Percentiles rank a stretch among this genome's conserved stretches.
These are phyloP conservation scores for Aspergillus nidulans DNA, from an alignment of 495 filamentous ascomycete species.

Conservation along the genomic window DNA sequence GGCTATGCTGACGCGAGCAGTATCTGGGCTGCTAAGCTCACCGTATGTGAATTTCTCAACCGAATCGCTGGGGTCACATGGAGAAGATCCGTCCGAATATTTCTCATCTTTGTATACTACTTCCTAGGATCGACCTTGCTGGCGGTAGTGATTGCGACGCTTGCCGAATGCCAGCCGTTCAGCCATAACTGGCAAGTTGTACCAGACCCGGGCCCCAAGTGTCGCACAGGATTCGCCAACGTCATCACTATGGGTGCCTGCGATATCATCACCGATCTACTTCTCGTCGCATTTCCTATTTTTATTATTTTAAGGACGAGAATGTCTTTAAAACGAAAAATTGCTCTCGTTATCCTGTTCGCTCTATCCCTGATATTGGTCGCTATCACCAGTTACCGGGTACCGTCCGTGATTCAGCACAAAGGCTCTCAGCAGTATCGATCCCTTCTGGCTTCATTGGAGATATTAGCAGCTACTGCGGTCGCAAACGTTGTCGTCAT, in stretches of 20 bases:
- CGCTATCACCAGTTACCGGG: conserved; percentile 68
- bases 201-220: conserved; percentile 81
- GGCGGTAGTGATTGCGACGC: conserved; percentile 71
- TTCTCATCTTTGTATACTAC: conserved; percentile 64
- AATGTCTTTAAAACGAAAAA: conserved; percentile 64
- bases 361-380: conserved; percentile 74
- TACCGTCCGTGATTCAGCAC: conserved; percentile 62
- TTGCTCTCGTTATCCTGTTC: conserved; percentile 68
- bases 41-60: conserved; percentile 85
- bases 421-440: conserved; percentile 67
- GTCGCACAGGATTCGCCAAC: conserved; percentile 78
- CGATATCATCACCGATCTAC: conserved; percentile 82
- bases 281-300: conserved; percentile 83
- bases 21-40: conserved; percentile 88
- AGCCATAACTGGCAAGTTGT: conserved; percentile 84
- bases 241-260: conserved; percentile 81
- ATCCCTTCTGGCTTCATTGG: conserved; percentile 71
- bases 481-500: conserved; percentile 76
- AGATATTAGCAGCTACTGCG: conserved; percentile 71
- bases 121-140: conserved; percentile 73
- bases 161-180: conserved; percentile 84
- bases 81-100: conserved; percentile 63
- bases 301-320: conserved; percentile 72
- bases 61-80: conserved; percentile 66
- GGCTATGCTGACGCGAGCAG: conserved; percentile 35